These are phyloP conservation scores for Neurospora sp. DNA, from an alignment of 495 filamentous ascomycete genomes.

Conservation along the genomic window DNA sequence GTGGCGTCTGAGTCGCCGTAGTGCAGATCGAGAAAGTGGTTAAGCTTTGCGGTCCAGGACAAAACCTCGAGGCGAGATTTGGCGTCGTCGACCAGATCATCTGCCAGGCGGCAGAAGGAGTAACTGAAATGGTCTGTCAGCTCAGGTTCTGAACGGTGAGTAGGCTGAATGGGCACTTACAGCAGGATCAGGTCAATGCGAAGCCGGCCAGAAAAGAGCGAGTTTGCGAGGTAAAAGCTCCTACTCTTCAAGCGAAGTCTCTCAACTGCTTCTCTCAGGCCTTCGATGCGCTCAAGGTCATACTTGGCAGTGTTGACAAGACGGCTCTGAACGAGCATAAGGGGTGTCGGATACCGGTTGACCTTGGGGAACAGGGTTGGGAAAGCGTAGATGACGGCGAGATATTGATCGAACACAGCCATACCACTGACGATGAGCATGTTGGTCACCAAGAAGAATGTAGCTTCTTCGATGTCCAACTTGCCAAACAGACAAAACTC, in stretches of 20 bases:
- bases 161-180: constrained; percentile 17
- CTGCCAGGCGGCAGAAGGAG: constrained; percentile 61
- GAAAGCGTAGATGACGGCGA: constrained; percentile 49
- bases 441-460: constrained; percentile 61
- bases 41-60: constrained; percentile 42
- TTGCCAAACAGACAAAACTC: constrained; percentile 47
- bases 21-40: constrained; percentile 36
- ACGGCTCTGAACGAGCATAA: constrained; percentile 35
- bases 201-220: constrained; percentile 50
- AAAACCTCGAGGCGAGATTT: constrained; percentile 31
- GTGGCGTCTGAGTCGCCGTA: constrained; percentile 13
- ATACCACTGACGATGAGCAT: constrained; percentile 55
- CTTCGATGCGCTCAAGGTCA: constrained; percentile 40
- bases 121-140: constrained; percentile 34
- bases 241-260: constrained; percentile 50
- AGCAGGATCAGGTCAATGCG: constrained; percentile 56
- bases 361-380: constrained; percentile 35
- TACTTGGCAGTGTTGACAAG: constrained; percentile 33
- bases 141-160: background rate
- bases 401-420: constrained; percentile 50
- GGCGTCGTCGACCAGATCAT: constrained; percentile 57
- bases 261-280: constrained; percentile 43
- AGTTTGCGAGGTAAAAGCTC: constrained; percentile 59
- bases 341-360: constrained; percentile 32
- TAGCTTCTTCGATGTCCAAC: constrained; percentile 57